These are phyloP conservation scores for Mucuna pruriens DNA, from an alignment of 306 rosid species.

Conservation along the genomic window DNA sequence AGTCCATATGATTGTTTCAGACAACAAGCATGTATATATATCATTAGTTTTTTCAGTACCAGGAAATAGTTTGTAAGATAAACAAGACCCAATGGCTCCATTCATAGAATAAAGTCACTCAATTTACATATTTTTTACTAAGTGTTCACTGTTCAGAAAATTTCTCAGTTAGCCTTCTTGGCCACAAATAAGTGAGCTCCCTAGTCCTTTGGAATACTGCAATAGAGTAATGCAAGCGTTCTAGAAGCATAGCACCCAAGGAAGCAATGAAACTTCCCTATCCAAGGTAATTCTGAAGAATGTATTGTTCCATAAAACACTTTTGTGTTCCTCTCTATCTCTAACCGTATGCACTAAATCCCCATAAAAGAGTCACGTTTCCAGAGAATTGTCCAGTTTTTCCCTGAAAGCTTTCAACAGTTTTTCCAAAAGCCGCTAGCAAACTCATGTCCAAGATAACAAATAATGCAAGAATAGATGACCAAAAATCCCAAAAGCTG, in stretches of 20 bases:
- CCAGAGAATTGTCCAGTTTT: constrained; percentile 5
- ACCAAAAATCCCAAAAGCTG: background rate
- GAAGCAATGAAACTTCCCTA: constrained; percentile 5
- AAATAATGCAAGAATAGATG: constrained; percentile 17
- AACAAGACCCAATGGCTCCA: constrained; percentile 19
- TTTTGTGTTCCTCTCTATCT: constrained; percentile 10
- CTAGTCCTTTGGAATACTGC: background rate
- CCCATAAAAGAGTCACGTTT: constrained; percentile 6
- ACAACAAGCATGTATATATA: constrained; percentile 29
- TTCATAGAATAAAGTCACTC: background rate
- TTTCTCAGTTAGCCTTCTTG: constrained; percentile 25
- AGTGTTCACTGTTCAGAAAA: constrained; percentile 1
- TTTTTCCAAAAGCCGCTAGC: background rate
- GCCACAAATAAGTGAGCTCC: constrained; percentile 15
- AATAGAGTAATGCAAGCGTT: background rate
- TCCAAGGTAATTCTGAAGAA: background rate
- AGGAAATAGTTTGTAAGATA: constrained; percentile 12
- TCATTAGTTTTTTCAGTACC: background rate
- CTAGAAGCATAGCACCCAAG: constrained; percentile 24
- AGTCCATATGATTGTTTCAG: constrained; percentile 36
- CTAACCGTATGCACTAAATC: constrained; percentile 24
- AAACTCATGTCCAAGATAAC: constrained; percentile 6
- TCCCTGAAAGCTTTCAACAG: constrained; percentile 4
- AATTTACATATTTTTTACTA: background rate
- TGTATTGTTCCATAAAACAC: constrained; percentile 20